Evolutionary conservation across 768 basidiomycete species (phyloP), one percentile per base, ranked within the genome.

Genomic region (Macrolepiota fuliginosa): DNA sequence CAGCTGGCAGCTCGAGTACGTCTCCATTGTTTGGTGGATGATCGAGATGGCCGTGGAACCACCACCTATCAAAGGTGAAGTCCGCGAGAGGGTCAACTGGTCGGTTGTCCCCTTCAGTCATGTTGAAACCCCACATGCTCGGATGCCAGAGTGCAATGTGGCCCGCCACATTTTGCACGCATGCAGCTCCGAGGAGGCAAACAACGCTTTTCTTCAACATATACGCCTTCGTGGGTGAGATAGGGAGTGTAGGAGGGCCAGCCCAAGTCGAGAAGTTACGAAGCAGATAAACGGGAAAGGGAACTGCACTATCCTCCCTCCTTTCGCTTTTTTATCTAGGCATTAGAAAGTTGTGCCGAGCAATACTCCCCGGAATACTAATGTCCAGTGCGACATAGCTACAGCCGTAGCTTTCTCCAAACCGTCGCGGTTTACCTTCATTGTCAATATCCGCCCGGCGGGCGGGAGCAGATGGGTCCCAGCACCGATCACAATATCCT

Each of bases 1-100:
- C 88, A 0, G 82, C 88, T 0, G 83, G 83, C 25, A 89, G 80
- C 40, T 81, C 75, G 65, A 88, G 85, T 66, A 84, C 68, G 70
- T 87, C 84, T 1, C 77, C 76, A 0, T 71, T 65, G 67, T 85
- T 77, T 1, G 88, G 88, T 0, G 88, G 88, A 58, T 79, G 71
- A 63, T 71, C 75, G 54, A 88, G 80, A 68, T 87, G 86, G 51
- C 73, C 74, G 65, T 89, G 85, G 72, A 88, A 86, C 88, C 87
- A 77, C 86, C 85, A 73, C 64, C 76, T 63, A 71, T 80, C 62
- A 77, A 87, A 86, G 73, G 84, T 78, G 80, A 70, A 60, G 67
- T 71, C 73, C 72, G 83, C 52, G 67, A 74, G 70, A 56, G 73
- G 74, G 60, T 67, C 68, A 27, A 81, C 84, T 22, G 88, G 87